Evolutionary conservation across 164 flowering plant species (phyloP), one percentile per base, ranked within the genome.

Genomic region (Protea cynaroides): DNA sequence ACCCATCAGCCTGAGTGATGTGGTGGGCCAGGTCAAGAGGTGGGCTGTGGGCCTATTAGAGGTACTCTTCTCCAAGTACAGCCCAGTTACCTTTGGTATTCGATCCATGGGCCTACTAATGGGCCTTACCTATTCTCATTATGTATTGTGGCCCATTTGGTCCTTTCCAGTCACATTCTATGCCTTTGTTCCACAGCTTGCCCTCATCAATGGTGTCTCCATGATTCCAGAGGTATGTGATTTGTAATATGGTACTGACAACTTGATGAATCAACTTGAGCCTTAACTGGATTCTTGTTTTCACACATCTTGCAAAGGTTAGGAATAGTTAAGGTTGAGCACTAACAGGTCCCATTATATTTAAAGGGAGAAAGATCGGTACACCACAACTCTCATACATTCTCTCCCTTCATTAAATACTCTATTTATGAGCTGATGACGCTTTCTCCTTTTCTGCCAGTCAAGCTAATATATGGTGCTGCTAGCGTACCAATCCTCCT

Each of bases 41-140:
- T 93, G 97, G 97, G 19, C 67, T 3, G 58, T 86, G 10, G 97
- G 97, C 8, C 72, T 78, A 0, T 70, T 80, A 14, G 80, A 88
- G 60, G 87, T 87, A 24, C 66, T n/a, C 14, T 80, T 86, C 66
- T 82, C 79, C 17, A 84, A 76, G 64, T 74, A 76, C 62, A 74
- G 78, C 56, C 83, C 94, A 1, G 4, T 86, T 1, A 81, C 78
- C 2, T 83, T 55, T 55, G 97, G 96, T 0, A 36, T 58, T 18
- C 40, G 51, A 15, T 17, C 38, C 1, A 65, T 75, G 65, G 87
- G 89, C 58, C 65, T 67, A 8, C 54, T 85, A 2, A 73, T 78
- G 85, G 84, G 78, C 59, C 69, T 81, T 9, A 18, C 65, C 10
- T 86, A 81, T 59, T 57, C 80, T 0, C 70, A 75, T 47, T 72